Conservation (phyloP, 2,329 filamentous ascomycete genomes). For the Beauveria australis region DNA sequence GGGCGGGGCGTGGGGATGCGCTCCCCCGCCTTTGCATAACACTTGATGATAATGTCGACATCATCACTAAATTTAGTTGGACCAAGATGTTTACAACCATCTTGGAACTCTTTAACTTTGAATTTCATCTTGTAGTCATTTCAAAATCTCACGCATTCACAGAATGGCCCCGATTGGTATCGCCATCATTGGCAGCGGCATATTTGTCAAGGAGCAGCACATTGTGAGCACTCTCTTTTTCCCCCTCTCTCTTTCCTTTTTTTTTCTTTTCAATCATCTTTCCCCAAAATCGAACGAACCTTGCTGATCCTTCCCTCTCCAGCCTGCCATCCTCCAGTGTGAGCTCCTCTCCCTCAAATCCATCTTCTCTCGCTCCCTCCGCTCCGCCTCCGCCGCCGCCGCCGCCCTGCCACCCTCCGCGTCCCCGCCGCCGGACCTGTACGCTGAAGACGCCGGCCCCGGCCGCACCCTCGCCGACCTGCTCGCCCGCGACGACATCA, state of each 20-base stretch:
- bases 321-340: constrained; percentile 51
- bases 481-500: constrained; percentile 44
- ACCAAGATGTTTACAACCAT: neutral
- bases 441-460: constrained; percentile 43
- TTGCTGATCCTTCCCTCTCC: neutral
- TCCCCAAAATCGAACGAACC: too few relatives aligned
- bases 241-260: neutral
- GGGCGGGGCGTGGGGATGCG: neutral
- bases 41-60: too few relatives aligned
- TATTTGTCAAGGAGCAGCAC: constrained; percentile 53
- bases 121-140: neutral
- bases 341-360: constrained; percentile 49
- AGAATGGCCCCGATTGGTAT: constrained; percentile 34
- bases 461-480: constrained; percentile 42
- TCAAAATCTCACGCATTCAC: neutral
- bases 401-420: constrained; percentile 24
- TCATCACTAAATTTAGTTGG: too few relatives aligned
- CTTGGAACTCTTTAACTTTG: neutral
- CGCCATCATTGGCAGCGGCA: constrained; percentile 55
- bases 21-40: neutral
- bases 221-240: constrained; percentile 30
- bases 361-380: constrained; percentile 55
- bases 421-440: constrained; percentile 34
- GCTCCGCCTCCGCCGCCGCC: constrained; percentile 43
- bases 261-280: too few relatives aligned